Base-by-base conservation (phyloP, 1,139 yeast species). In the Pneumocystis canis region DNA sequence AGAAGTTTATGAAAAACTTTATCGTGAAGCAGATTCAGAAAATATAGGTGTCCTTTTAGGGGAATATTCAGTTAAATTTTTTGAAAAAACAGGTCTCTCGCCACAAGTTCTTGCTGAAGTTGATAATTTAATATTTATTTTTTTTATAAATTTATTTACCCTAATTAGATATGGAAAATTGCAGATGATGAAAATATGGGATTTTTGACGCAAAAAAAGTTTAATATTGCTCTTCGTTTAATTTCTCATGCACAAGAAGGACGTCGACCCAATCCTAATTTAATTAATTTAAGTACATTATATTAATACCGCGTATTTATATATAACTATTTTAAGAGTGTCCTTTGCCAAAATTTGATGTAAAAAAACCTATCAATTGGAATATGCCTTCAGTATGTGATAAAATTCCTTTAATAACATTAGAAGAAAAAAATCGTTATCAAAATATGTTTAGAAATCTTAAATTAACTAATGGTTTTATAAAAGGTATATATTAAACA, bases 171-270 rank as follows among this genome's bases (percentile, higher is more conserved):
- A 66, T 94, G 98, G 98, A 94, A 88, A 73, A 73, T 87, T 60
- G 90, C 96, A 18, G 99, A 92, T 75, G 80, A 82, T 25, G 84
- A 84, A 66, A 89, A 89, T 74, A 80, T 84, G 68, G 99, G 98
- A 0, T 87, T 85, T 72, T 78, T 94, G 68, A 85, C 87, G 68
- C 89, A 85, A 71, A 79, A 81, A 67, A 92, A 92, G 32, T 94
- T 94, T 74, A 82, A 88, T 67, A 80, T 83, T 64, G 96, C 97
- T 35, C 80, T 92, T 82, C 81, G 99, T 73, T 77, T 89, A 69
- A 88, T 94, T 71, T 96, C 95, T 33, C 87, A 89, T 72, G 85
- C 89, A 60, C 98, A 94, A 75, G 75, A 79, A 40, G 95, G 95
- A 31, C 80, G 81, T 56, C 79, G 78, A 63, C 82, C 84, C 0